A percentile compares a stretch with the other conserved stretches of the same genome.
phyloP scores from a whole-genome alignment of 176 grass and related monocot species.

The Thinopyrum elongatum region DNA sequence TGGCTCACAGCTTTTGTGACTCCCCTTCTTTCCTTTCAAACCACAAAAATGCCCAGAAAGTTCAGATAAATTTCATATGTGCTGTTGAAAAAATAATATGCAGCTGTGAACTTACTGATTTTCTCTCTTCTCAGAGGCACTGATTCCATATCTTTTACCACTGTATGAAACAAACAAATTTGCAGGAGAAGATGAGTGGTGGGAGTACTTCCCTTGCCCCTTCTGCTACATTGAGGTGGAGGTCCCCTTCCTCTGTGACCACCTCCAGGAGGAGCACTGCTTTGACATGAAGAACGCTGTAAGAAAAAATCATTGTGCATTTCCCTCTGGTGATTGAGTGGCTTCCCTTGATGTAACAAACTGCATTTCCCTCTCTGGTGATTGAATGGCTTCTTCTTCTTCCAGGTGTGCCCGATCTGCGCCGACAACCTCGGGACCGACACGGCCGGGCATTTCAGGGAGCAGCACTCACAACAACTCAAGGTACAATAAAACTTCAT shows the following conservation, averaged over 20 bases:
- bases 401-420: slow-evolving; percentile 65
- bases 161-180: neutral
- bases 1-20: slow-evolving; percentile 10
- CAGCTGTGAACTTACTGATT: neutral
- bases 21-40: neutral
- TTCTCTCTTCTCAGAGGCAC: neutral
- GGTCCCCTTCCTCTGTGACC: slow-evolving; percentile 45
- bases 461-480: slow-evolving; percentile 39
- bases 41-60: neutral
- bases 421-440: slow-evolving; percentile 49
- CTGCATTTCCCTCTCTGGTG: too few relatives aligned
- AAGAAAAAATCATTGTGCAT: neutral
- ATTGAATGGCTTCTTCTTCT: neutral
- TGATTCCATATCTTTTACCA: neutral
- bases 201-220: slow-evolving; percentile 73
- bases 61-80: neutral
- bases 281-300: slow-evolving; percentile 60
- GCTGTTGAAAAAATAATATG: neutral
- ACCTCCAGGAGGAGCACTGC: slow-evolving; percentile 73
- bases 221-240: slow-evolving; percentile 65
- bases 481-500: slow-evolving; percentile 28
- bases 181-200: slow-evolving; percentile 43
- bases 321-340: too few relatives aligned
- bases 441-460: slow-evolving; percentile 48
- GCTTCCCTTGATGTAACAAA: neutral